Evolutionary conservation across 192 early-diverging fungal genomes (phyloP).

Genomic region (Podila clonocystis): DNA sequence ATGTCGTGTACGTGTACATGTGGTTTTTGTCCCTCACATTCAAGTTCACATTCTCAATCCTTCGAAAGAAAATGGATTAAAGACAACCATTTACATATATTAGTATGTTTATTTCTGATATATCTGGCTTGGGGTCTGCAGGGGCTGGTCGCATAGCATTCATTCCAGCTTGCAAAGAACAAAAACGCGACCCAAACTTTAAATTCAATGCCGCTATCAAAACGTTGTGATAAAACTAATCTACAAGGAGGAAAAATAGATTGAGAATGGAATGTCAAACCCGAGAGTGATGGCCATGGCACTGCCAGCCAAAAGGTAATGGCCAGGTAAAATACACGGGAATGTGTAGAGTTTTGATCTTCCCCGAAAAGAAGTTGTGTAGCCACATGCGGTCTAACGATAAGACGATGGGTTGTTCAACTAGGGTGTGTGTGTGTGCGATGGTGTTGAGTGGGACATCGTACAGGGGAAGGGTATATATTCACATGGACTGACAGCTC

Average conservation of each 20-base stretch:
- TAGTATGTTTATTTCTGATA: no score
- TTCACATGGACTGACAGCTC: no score
- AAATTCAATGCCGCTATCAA: no score
- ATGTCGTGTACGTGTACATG: no score
- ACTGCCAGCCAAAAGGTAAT: slow-evolving; percentile 27
- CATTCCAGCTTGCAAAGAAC: no score
- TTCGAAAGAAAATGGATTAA: no score
- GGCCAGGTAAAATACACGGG: slow-evolving; percentile 27
- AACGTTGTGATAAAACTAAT: neutral
- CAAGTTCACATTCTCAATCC: no score
- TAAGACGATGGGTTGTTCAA: slow-evolving; percentile 56
- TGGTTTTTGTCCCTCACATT: no score
- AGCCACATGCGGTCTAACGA: slow-evolving; percentile 52
- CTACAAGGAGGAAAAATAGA: neutral
- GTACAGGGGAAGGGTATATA: neutral
- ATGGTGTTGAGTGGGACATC: neutral
- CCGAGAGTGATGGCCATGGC: slow-evolving; percentile 48
- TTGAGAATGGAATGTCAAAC: slow-evolving; percentile 34
- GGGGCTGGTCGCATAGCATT: no score
- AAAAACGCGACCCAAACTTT: no score
- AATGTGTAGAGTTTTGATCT: slow-evolving; percentile 36
- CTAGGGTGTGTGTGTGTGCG: slow-evolving; percentile 30
- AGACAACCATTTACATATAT: no score
- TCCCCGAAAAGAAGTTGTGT: slow-evolving; percentile 50
- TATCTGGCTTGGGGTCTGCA: no score